These are phyloP conservation scores for Bipolaris bicolor DNA, from an alignment of 2,329 filamentous ascomycete genomes.

Conservation along the genomic window DNA sequence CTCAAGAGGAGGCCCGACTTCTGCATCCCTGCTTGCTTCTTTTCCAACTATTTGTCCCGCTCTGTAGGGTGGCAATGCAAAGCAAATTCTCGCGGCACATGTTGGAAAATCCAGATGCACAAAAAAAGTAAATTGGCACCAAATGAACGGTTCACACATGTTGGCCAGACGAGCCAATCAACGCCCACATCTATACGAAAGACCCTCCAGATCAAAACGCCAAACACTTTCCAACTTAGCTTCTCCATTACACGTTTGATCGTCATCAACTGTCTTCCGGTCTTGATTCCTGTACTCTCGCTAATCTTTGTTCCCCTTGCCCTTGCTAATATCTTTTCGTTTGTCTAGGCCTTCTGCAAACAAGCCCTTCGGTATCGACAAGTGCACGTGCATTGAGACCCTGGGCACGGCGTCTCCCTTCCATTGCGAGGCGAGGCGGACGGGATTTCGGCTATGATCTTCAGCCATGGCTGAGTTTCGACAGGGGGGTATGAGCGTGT, in stretches of 20 bases:
- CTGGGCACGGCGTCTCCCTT: neutral
- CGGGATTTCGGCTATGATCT: constrained; percentile 10
- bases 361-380: constrained; percentile 3
- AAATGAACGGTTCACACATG: constrained; percentile 4
- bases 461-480: constrained; percentile 6
- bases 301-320: neutral
- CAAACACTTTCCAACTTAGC: constrained; percentile 2
- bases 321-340: neutral
- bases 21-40: neutral
- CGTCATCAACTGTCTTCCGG: neutral
- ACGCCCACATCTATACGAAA: neutral
- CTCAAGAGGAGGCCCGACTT: neutral
- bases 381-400: constrained; percentile 8
- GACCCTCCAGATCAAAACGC: constrained; percentile 5
- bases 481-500: constrained; percentile 4
- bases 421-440: constrained; percentile 9
- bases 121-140: constrained; percentile 13
- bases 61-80: neutral
- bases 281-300: neutral
- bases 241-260: constrained; percentile 9
- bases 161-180: constrained; percentile 9
- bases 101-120: neutral
- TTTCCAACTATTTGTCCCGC: neutral
- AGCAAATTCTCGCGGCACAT: neutral
- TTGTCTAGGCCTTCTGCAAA: constrained; percentile 1